A percentile compares a stretch with the other conserved stretches of the same genome.
Conservation (phyloP, 768 basidiomycete genomes). For the Crepidotus variabilis region DNA sequence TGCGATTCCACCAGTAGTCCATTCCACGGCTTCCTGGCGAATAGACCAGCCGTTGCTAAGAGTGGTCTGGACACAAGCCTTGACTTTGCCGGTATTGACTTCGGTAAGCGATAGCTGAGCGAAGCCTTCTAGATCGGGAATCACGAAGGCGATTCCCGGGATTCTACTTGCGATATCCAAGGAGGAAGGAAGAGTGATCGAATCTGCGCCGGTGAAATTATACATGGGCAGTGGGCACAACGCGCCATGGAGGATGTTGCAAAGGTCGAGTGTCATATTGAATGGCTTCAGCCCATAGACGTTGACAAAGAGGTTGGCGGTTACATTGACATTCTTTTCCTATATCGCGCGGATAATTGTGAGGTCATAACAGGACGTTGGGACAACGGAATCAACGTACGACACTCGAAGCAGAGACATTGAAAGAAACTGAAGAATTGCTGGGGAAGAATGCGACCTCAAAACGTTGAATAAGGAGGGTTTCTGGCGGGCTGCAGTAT, state of each 20-base stretch:
- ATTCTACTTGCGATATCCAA: slow-evolving; percentile 52
- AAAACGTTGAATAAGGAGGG: slow-evolving; percentile 75
- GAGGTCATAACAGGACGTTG: slow-evolving; percentile 10
- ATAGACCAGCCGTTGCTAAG: slow-evolving; percentile 89
- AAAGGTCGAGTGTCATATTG: slow-evolving; percentile 86
- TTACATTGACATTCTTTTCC: slow-evolving; percentile 76
- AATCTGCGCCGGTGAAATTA: slow-evolving; percentile 83
- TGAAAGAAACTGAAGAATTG: slow-evolving; percentile 78
- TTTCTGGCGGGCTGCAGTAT: slow-evolving; percentile 79
- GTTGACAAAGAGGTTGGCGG: slow-evolving; percentile 77
- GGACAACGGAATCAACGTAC: slow-evolving; percentile 40
- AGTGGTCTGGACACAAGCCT: slow-evolving; percentile 89
- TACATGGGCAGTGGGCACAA: slow-evolving; percentile 82
- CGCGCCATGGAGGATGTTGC: slow-evolving; percentile 69
- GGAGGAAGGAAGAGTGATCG: slow-evolving; percentile 58
- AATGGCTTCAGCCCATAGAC: slow-evolving; percentile 84
- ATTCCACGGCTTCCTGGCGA: slow-evolving; percentile 70
- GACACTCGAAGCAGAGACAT: slow-evolving; percentile 83
- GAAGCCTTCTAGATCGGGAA: slow-evolving; percentile 91
- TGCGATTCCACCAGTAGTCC: slow-evolving; percentile 67
- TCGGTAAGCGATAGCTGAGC: slow-evolving; percentile 75
- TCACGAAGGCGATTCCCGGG: slow-evolving; percentile 78
- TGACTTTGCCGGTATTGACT: slow-evolving; percentile 64
- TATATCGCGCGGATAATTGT: slow-evolving; percentile 22
- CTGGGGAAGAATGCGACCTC: slow-evolving; percentile 66